Base-by-base conservation (phyloP, 805 yeast genomes). In the Teunomyces kruisii region DNA sequence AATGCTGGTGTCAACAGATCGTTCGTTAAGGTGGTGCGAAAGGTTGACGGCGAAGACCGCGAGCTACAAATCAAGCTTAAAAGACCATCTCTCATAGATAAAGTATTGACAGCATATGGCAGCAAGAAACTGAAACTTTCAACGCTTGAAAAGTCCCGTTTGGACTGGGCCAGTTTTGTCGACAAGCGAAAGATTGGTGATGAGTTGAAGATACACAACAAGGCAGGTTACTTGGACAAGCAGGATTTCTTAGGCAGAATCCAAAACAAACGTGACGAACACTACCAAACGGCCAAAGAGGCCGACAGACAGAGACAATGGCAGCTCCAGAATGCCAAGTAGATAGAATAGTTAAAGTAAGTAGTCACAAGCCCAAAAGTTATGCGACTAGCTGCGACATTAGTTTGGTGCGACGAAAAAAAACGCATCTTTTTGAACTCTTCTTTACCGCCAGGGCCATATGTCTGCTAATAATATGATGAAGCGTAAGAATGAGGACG, bases 111-210 rank as follows among this genome's bases (percentile, higher is more conserved):
- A 36, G 77, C 83, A 9, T 74, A 86, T 2, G 67, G 69, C 12
- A 80, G 84, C 51, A 83, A 86, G 53, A 81, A 88, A 27, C 65
- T 53, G 54, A 92, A 89, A 61, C 73, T 94, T 49, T 87, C 96
- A 17, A 94, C 99, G 0, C 70, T 94, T 51, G 98, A 94, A 61
- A 94, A 94, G 65, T 87, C 96, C 1, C 74, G 96, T 50, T 73
- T 94, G 41, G 99, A 94, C 65, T 94, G 98, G 96, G 95, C 96
- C 1, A 81, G 87, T 39, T 90, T 87, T 67, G 97, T 94, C 26
- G 97, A 92, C 65, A 78, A 86, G 52, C 83, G 84, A 51, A 90
- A 90, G 45, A 83, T 94, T 39, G 75, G 79, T 42, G 97, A 88
- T 52, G 99, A 94, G 50, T 77, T 94, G 58, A 77, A 75, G 39